Percentiles rank a stretch among this genome's conserved stretches.
phyloP scores from a whole-genome alignment of 495 filamentous ascomycete species.

The Pseudomonodictys pantanalensis region DNA sequence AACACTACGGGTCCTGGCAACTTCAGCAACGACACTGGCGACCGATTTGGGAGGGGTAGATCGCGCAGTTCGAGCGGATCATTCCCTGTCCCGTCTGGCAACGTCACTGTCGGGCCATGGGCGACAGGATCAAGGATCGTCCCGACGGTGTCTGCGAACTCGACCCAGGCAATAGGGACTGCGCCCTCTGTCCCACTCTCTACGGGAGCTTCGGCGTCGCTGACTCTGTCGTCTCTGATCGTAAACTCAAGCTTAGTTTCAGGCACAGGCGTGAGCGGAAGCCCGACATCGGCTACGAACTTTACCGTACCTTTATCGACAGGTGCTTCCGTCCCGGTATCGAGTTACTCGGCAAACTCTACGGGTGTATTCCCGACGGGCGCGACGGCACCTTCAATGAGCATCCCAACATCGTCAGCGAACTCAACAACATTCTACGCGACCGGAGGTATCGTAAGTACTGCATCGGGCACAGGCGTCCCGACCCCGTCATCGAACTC shows the following conservation, averaged over 20 bases:
- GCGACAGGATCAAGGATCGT: background rate
- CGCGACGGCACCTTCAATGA: background rate
- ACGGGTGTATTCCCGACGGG: background rate
- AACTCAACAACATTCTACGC: background rate
- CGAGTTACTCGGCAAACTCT: background rate
- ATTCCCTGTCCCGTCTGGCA: background rate
- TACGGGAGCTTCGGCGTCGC: background rate
- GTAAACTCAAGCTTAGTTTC: background rate
- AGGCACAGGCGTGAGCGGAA: background rate
- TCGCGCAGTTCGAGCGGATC: background rate
- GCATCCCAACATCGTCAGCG: background rate
- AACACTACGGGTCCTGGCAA: background rate
- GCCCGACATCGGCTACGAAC: background rate
- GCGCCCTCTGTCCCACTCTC: too few species aligned
- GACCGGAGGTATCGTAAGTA: background rate
- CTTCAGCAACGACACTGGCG: background rate
- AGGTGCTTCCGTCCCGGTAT: background rate
- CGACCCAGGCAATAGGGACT: background rate
- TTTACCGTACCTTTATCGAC: background rate
- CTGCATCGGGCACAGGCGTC: background rate
- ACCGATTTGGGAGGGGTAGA: background rate
- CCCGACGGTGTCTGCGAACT: slow-evolving; percentile 11
- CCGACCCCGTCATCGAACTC: background rate
- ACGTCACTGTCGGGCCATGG: background rate
- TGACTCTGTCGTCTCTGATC: background rate